phyloP scores from a whole-genome alignment of 1,284 basidiomycete species.

The Tilletia horrida region DNA sequence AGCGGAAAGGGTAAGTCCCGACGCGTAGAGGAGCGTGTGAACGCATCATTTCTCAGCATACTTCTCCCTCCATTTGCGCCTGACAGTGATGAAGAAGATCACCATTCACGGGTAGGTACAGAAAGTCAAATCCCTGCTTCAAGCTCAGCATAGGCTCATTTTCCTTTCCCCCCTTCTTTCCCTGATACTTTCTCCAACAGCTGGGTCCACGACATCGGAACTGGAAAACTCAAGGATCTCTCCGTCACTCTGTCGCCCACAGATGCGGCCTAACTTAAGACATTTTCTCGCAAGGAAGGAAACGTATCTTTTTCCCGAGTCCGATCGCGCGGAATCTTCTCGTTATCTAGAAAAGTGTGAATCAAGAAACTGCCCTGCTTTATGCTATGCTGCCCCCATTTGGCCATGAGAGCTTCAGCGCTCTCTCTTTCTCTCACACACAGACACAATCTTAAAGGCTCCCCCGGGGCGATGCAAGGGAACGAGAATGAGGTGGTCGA shows the following conservation, averaged over 20 bases:
- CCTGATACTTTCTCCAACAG: constrained; percentile 25
- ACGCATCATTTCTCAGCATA: neutral
- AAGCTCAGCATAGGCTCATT: neutral
- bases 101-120: constrained; percentile 37
- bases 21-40: neutral
- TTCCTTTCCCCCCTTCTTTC: constrained; percentile 22
- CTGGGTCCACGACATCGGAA: constrained; percentile 47
- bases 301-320: neutral
- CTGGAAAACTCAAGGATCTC: constrained; percentile 39
- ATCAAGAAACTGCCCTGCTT: neutral
- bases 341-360: neutral
- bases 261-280: neutral
- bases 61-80: too few relatives aligned
- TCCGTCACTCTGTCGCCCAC: constrained; percentile 21
- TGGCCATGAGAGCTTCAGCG: too few relatives aligned
- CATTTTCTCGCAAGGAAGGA: neutral
- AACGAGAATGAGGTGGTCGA: too few relatives aligned
- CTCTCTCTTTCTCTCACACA: too few relatives aligned
- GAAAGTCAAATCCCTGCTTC: neutral
- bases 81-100: constrained; percentile 43
- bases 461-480: too few relatives aligned
- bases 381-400: neutral
- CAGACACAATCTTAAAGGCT: too few relatives aligned
- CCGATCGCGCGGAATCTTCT: neutral
- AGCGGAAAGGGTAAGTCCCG: constrained; percentile 27